phyloP scores from a whole-genome alignment of 202 grass and related monocot genomes.

The Panicum hallii region DNA sequence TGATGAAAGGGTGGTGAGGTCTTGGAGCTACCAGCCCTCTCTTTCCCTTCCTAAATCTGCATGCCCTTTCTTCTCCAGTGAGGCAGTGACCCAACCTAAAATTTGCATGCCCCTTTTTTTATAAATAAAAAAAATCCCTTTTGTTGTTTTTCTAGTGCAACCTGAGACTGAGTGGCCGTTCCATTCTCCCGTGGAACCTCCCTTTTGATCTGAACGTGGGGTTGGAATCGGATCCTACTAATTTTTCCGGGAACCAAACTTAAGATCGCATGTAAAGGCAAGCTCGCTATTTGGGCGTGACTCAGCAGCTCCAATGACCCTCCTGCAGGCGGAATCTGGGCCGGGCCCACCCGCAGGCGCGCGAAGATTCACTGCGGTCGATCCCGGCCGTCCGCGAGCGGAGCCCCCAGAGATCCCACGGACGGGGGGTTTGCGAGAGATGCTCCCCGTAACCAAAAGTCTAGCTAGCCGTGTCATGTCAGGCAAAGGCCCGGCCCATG shows the following conservation, averaged over 20 bases:
- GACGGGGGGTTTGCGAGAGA: neutral
- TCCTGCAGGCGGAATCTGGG: neutral
- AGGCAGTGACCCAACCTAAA: constrained; percentile 1
- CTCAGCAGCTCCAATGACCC: constrained; percentile 32
- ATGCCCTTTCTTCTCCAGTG: neutral
- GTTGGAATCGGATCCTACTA: constrained; percentile 57
- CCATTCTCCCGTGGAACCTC: constrained; percentile 41
- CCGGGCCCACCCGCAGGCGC: neutral
- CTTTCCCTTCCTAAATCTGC: constrained; percentile 16
- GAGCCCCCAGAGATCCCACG: neutral
- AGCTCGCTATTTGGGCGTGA: constrained; percentile 33
- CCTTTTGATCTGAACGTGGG: constrained; percentile 46
- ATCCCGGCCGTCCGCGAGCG: constrained; percentile 16
- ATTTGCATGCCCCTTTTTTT: neutral
- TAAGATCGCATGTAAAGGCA: constrained; percentile 43
- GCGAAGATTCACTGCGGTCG: neutral
- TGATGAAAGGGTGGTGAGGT: neutral
- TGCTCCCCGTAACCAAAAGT: neutral
- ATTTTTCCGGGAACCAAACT: constrained; percentile 30
- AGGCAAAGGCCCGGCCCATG: neutral
- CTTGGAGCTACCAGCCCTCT: neutral
- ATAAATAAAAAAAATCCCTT: neutral
- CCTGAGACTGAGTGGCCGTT: constrained; percentile 39
- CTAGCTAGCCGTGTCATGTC: constrained; percentile 8
- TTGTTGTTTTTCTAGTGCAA: constrained; percentile 46